Evolutionary conservation across 2,329 filamentous ascomycete species (phyloP).

Genomic region (Aureobasidium mangrovei): DNA sequence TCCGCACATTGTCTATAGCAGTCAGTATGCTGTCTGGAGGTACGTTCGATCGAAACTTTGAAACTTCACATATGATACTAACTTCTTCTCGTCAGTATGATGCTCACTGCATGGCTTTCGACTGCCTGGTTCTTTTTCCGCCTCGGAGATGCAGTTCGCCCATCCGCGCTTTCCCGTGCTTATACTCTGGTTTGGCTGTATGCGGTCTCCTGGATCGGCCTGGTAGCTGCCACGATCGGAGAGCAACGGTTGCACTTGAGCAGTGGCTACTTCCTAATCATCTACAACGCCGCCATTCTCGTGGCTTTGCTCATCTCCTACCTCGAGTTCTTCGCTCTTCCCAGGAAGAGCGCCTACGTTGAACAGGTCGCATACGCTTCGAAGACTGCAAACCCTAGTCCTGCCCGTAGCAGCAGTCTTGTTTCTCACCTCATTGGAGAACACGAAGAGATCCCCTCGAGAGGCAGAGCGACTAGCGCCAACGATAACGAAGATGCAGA

Average conservation of each 20-base stretch:
- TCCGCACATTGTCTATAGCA: constrained; percentile 84
- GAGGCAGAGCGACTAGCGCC: constrained; percentile 24
- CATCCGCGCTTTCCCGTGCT: constrained; percentile 74
- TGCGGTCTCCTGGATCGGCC: constrained; percentile 58
- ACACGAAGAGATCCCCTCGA: constrained; percentile 10
- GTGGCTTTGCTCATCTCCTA: constrained; percentile 66
- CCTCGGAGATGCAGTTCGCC: constrained; percentile 68
- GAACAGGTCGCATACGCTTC: constrained; percentile 39
- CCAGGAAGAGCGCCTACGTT: constrained; percentile 60
- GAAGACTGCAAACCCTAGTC: neutral
- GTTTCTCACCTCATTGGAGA: neutral
- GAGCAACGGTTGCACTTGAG: constrained; percentile 65
- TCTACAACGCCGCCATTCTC: constrained; percentile 69
- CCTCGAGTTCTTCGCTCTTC: constrained; percentile 68
- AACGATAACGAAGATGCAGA: constrained; percentile 37
- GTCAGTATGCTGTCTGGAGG: constrained; percentile 73
- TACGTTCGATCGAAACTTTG: constrained; percentile 17
- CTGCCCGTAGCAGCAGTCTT: constrained; percentile 1
- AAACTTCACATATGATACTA: neutral
- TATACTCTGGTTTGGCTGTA: constrained; percentile 84
- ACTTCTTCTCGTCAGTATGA: constrained; percentile 49
- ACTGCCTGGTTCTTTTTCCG: constrained; percentile 75
- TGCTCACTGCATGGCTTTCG: constrained; percentile 70
- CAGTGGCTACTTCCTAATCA: constrained; percentile 71
- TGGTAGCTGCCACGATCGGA: constrained; percentile 66